A percentile compares a stretch with the other conserved stretches of the same genome.
phyloP scores from a whole-genome alignment of 331 rosid genomes.

The Acacia pycnantha region DNA sequence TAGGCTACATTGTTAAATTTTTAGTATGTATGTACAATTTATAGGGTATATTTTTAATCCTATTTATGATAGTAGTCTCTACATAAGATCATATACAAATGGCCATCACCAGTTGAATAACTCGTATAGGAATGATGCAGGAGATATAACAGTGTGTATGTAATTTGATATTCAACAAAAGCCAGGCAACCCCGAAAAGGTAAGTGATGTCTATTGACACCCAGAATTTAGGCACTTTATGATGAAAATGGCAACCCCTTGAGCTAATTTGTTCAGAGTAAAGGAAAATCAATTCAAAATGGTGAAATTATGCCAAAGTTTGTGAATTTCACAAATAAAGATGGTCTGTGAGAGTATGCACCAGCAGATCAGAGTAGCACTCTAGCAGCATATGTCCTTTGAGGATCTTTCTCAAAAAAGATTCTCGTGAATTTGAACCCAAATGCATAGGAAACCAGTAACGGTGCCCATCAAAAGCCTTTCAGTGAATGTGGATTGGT shows the following conservation, averaged over 20 bases:
- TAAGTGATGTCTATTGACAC: background rate
- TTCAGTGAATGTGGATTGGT: no score
- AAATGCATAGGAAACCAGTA: background rate
- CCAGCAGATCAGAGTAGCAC: no score
- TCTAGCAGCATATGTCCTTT: background rate
- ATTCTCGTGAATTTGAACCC: background rate
- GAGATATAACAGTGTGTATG: background rate
- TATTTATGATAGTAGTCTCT: background rate
- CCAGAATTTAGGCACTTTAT: background rate
- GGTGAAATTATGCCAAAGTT: background rate
- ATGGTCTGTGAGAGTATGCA: background rate
- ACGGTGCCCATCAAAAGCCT: no score
- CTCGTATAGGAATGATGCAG: background rate
- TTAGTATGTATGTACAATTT: no score
- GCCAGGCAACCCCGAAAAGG: background rate
- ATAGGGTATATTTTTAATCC: no score
- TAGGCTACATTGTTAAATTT: no score
- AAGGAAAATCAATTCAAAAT: background rate
- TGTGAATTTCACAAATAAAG: background rate
- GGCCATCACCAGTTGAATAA: background rate
- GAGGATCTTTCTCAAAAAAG: background rate
- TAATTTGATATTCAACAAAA: background rate
- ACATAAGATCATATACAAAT: background rate
- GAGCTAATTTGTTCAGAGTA: background rate
- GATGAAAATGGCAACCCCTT: background rate